Conservation (phyloP, 306 rosid genomes). For the Myrica gale region DNA sequence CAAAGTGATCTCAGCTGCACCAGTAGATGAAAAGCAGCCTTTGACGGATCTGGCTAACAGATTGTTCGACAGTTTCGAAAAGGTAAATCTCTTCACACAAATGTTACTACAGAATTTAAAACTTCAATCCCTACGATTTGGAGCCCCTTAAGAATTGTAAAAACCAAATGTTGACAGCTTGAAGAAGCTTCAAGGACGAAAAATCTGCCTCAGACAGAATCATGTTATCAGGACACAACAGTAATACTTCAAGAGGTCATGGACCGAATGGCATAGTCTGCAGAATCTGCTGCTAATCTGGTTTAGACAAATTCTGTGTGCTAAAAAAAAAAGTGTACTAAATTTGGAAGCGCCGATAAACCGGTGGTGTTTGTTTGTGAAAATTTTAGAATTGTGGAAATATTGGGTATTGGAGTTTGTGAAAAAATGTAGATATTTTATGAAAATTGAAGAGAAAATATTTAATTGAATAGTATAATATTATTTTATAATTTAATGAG, state of each 20-base stretch:
- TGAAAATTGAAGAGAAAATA: too few species aligned
- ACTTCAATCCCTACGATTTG: neutral
- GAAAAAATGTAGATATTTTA: too few species aligned
- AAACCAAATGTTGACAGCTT: constrained; percentile 46
- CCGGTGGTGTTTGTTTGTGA: too few species aligned
- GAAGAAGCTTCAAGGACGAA: constrained; percentile 69
- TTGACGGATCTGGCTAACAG: constrained; percentile 68
- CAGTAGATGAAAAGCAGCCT: constrained; percentile 58
- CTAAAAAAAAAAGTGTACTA: neutral
- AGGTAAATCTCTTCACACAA: constrained; percentile 37
- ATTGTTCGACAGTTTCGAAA: constrained; percentile 77
- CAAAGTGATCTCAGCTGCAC: constrained; percentile 68
- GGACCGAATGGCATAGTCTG: constrained; percentile 54
- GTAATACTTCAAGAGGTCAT: constrained; percentile 78
- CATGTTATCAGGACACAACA: constrained; percentile 62
- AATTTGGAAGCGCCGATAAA: neutral
- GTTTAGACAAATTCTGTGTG: neutral
- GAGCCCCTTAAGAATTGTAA: neutral
- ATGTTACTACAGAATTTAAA: neutral
- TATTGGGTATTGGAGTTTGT: too few species aligned
- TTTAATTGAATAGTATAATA: too few species aligned
- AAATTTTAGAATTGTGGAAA: too few species aligned
- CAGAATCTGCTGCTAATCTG: constrained; percentile 8
- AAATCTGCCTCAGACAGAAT: constrained; percentile 39
- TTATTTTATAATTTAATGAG: too few species aligned